Percentiles rank a stretch among this genome's conserved stretches.
Evolutionary conservation across 176 grass and related monocot species (phyloP).

Genomic region (Carex cristatella): DNA sequence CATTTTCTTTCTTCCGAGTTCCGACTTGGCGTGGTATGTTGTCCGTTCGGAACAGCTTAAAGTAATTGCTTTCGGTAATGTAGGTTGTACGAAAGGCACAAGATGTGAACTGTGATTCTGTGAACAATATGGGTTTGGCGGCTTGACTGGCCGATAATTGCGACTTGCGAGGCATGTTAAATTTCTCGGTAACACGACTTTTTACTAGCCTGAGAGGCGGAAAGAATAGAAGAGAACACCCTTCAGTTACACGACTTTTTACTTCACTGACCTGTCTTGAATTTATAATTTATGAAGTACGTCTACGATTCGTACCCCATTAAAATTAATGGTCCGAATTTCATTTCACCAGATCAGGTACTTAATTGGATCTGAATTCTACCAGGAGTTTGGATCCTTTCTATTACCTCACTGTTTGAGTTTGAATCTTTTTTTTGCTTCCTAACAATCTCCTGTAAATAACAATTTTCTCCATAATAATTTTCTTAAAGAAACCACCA

Average conservation of each 20-base stretch:
- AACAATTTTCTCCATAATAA: not conserved
- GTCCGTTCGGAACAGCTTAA: not conserved
- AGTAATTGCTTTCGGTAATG: not conserved
- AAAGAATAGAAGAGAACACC: no score
- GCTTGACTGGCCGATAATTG: not conserved
- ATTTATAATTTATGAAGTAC: no score
- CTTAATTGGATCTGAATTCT: no score
- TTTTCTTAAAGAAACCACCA: no score
- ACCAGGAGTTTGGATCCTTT: no score
- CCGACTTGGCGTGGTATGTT: not conserved
- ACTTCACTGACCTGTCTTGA: no score
- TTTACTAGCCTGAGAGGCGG: not conserved
- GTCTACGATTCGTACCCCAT: no score
- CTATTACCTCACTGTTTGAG: no score
- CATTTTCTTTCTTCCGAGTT: no score
- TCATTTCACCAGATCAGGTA: no score
- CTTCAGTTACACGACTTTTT: no score
- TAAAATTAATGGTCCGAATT: no score
- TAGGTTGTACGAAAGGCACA: not conserved
- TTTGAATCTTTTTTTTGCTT: not conserved
- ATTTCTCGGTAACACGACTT: not conserved
- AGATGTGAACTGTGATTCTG: not conserved
- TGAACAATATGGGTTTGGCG: not conserved
- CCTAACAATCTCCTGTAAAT: not conserved
- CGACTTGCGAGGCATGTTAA: not conserved